Conservation (phyloP, 225 moss, liverwort and hornwort species). For the Straminergon stramineum region DNA sequence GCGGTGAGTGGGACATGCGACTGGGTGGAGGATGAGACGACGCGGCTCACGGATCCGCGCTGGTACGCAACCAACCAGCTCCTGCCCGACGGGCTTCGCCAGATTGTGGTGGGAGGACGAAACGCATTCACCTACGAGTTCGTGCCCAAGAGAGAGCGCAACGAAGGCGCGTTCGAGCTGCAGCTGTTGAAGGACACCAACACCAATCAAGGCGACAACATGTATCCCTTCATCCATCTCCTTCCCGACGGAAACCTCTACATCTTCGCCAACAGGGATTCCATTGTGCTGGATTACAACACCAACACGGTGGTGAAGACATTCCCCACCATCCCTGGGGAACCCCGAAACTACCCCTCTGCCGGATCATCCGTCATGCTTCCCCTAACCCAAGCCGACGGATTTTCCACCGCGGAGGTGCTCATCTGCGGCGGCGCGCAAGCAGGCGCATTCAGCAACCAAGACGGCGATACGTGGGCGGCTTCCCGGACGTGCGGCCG, state of each 20-base stretch:
- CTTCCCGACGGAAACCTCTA: constrained; percentile 23
- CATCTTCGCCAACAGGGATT: constrained; percentile 34
- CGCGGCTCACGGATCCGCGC: neutral
- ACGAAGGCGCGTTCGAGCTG: constrained; percentile 6
- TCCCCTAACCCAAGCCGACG: constrained; percentile 1
- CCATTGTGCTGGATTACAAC: constrained; percentile 5
- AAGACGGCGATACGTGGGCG: neutral
- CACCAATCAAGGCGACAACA: neutral
- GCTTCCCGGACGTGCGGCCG: constrained; percentile 67
- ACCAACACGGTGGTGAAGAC: constrained; percentile 11
- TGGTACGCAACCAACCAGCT: constrained; percentile 44
- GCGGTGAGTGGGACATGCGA: constrained; percentile 9
- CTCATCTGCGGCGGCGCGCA: constrained; percentile 21
- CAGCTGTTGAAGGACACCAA: constrained; percentile 6
- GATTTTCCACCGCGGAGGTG: constrained; percentile 12
- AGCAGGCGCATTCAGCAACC: neutral
- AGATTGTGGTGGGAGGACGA: constrained; percentile 20
- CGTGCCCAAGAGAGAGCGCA: neutral
- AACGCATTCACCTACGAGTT: constrained; percentile 10
- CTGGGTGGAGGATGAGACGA: constrained; percentile 21
- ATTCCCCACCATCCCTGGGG: constrained; percentile 25
- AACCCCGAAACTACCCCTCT: constrained; percentile 29
- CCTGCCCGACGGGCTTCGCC: constrained; percentile 14
- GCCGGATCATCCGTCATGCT: constrained; percentile 30
- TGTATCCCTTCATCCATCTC: constrained; percentile 20